A percentile compares a stretch with the other conserved stretches of the same genome.
These are phyloP conservation scores for Psilocybe azurescens DNA, from an alignment of 768 basidiomycete genomes.

Conservation along the genomic window DNA sequence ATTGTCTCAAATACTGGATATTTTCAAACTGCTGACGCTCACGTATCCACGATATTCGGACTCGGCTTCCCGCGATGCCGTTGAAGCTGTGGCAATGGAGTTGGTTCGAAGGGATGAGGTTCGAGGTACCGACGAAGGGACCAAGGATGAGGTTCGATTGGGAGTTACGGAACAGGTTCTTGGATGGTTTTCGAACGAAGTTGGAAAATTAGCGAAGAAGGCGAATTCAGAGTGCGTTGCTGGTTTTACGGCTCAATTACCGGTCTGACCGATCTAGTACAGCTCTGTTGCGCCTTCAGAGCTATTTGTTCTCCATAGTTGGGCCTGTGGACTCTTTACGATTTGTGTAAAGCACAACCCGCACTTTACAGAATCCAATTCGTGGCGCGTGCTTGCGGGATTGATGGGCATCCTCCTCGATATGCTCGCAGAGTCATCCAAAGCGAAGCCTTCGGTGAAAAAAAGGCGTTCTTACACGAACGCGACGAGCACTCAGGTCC, in stretches of 20 bases:
- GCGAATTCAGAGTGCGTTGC: slow-evolving; percentile 58
- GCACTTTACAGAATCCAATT: slow-evolving; percentile 48
- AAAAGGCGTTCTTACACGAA: slow-evolving; percentile 62
- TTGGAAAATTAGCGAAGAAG: slow-evolving; percentile 58
- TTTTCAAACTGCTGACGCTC: slow-evolving; percentile 74
- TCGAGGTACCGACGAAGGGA: slow-evolving; percentile 44
- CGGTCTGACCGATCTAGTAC: slow-evolving; percentile 7
- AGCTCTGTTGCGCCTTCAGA: slow-evolving; percentile 65
- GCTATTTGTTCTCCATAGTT: slow-evolving; percentile 71
- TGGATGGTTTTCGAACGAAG: slow-evolving; percentile 78
- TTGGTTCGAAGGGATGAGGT: slow-evolving; percentile 68
- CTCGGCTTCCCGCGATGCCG: slow-evolving; percentile 68
- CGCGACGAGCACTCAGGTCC: slow-evolving; percentile 71
- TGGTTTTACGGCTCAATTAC: slow-evolving; percentile 1
- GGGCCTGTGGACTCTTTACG: slow-evolving; percentile 70
- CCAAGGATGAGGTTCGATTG: slow-evolving; percentile 48
- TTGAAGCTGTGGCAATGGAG: slow-evolving; percentile 68
- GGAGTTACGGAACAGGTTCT: slow-evolving; percentile 75
- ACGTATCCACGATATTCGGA: slow-evolving; percentile 86
- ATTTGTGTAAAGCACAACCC: slow-evolving; percentile 50
- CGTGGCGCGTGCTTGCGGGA: slow-evolving; percentile 58
- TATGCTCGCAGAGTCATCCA: slow-evolving; percentile 55
- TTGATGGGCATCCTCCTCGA: slow-evolving; percentile 68
- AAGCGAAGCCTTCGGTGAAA: slow-evolving; percentile 62
- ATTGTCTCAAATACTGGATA: slow-evolving; percentile 64